Evolutionary conservation across 352 stramenopile species (phyloP), one percentile per base, ranked within the genome.

Genomic region (Globisporangium paroecandrum): DNA sequence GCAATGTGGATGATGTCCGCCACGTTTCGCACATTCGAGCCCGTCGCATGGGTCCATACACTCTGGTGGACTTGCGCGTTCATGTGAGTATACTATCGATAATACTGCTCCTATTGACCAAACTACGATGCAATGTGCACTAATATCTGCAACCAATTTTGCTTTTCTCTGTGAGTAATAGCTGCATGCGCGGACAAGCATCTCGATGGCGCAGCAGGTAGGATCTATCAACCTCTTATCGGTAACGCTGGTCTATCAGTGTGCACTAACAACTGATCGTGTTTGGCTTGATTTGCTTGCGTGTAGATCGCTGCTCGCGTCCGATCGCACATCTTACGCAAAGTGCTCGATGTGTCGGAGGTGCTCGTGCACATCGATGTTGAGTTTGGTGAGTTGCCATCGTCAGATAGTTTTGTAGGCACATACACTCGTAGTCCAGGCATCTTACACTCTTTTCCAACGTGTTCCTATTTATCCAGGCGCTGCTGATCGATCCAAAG

Each of bases 351-450:
- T 57, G 87, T 96, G n/a, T 93, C 87, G 0, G 89, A 96, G 71
- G 87, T 96, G 53, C 73, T 95, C n/a, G 89, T 96, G 8, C 87
- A 93, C 63, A 91, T 94, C 57, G 87, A 95, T 53, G 87, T 90
- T 5, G 78, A 88, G 55, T 85, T 89, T 60, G 72, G 84, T 92
- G 56, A 36, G 76, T 71, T 3, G 32, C 36, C 9, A 38, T 38
- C 34, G 34, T 38, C 9, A 38, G 8, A 38, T 38, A 13, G 34
- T 38, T 38, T 38, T 13, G 34, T 13, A 38, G 34, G 10, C 34
- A 38, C 34, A 38, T 12, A 13, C 34, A 38, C 34, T 13, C 34
- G 10, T 38, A 6, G 34, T 12, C 8, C 34, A 38, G 34, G 34
- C 34, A 13, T 38, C 34, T 38, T 10, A 38, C 34, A 12, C 10